Evolutionary conservation across 1,139 yeast genomes (phyloP), one percentile per base, ranked within the genome.

Genomic region (Lizanozyma gosingica): DNA sequence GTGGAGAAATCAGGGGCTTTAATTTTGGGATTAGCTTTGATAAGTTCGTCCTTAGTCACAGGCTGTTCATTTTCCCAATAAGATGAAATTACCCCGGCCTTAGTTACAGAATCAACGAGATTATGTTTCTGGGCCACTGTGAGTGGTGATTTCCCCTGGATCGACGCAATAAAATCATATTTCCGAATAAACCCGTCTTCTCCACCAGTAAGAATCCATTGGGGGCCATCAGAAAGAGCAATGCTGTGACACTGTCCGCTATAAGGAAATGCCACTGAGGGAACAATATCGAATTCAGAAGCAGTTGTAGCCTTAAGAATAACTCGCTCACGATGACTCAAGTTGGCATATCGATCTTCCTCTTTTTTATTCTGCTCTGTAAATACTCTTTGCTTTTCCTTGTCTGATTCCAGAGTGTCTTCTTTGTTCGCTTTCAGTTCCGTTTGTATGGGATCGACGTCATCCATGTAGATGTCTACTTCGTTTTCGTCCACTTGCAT

Each of bases 1-100:
- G 66, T 59, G 22, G 54, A 46, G 41, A 71, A 68, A 46, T 73
- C 76, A 36, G 65, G 61, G 11, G 57, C 60, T 43, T 72, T 71
- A 37, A 71, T 54, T 48, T 57, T 74, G 49, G 65, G 78, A 62
- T 65, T 70, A 49, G 52, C 54, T 53, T 45, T 45, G 63, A 70
- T 47, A 44, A 75, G 48, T 44, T 69, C 62, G 14, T 57, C 54
- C 46, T 60, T 62, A 22, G 75, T 64, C 43, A 77, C 65, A 0
- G 96, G 96, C 54, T 87, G 85, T 59, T 90, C 98, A 58, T 92
- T 94, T 54, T 90, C 97, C 97, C 97, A 92, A 61, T 87, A 92
- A 0, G 94, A 82, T 29, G 75, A 61, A 14, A 90, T 63, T 2
- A 86, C 83, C 3, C 97, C 98, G 0, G 92, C 92, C 51, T 80